A percentile compares a stretch with the other conserved stretches of the same genome.
phyloP scores from a whole-genome alignment of 1,284 basidiomycete species.

The Ceratobasidium theobromae region DNA sequence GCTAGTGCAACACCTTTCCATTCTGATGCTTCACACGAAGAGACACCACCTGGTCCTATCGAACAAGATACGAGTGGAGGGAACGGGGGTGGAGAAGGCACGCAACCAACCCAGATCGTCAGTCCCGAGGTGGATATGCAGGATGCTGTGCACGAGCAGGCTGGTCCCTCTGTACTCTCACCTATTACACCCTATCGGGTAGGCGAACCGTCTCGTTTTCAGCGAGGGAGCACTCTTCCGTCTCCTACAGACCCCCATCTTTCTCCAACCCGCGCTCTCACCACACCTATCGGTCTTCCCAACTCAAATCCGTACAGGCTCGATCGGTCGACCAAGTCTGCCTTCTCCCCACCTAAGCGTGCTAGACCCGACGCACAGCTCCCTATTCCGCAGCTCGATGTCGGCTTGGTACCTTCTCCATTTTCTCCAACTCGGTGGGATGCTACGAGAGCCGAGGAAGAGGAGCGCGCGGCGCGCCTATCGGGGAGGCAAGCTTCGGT shows the following conservation, averaged over 20 bases:
- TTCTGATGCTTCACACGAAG: background rate
- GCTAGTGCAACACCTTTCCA: background rate
- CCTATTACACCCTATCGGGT: conserved; percentile 4
- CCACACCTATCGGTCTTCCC: background rate
- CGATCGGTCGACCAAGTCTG: conserved; percentile 13
- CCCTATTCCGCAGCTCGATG: background rate
- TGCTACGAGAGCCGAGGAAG: conserved; percentile 12
- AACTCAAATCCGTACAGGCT: background rate
- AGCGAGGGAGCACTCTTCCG: background rate
- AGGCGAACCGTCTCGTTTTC: background rate
- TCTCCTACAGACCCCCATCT: background rate
- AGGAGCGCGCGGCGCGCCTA: background rate
- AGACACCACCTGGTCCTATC: background rate
- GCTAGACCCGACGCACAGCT: background rate
- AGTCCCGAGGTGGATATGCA: background rate
- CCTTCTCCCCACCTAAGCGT: conserved; percentile 7
- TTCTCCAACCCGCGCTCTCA: background rate
- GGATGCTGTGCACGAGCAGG: background rate
- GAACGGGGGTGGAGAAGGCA: background rate
- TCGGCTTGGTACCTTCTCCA: background rate
- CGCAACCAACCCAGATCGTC: conserved; percentile 1
- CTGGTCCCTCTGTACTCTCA: background rate
- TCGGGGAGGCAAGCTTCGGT: background rate
- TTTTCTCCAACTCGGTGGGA: background rate
- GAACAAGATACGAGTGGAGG: background rate